phyloP scores from a whole-genome alignment of 257 asterid species.

The Solanum pimpinellifolium region DNA sequence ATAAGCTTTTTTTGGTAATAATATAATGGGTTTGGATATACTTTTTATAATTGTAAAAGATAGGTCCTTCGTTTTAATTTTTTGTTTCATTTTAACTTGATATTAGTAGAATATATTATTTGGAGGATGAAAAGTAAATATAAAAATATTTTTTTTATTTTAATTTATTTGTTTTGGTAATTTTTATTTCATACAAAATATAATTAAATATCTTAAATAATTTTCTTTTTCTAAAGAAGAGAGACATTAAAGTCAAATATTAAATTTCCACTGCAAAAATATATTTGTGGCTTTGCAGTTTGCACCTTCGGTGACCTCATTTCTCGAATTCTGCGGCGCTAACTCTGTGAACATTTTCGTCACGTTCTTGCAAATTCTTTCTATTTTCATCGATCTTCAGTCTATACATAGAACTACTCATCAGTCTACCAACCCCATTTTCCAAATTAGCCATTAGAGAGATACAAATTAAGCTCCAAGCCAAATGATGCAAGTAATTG shows the following conservation, averaged over 20 bases:
- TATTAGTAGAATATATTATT: no score
- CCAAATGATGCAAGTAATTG: not conserved
- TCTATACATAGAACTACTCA: not conserved
- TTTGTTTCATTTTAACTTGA: not conserved
- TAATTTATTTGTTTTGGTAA: no score
- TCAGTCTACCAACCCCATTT: not conserved
- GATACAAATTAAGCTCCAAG: not conserved
- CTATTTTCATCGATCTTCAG: not conserved
- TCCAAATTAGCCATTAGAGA: not conserved
- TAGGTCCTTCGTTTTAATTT: not conserved
- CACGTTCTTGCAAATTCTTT: not conserved
- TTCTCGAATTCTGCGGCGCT: not conserved
- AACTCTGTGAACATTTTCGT: not conserved
- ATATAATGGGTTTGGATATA: not conserved
- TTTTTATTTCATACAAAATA: no score
- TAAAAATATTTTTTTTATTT: no score
- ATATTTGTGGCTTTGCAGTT: not conserved
- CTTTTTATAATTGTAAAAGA: not conserved
- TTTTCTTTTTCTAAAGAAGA: no score
- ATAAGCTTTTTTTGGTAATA: not conserved
- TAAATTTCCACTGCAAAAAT: not conserved
- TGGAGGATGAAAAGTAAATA: no score
- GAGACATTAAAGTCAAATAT: no score
- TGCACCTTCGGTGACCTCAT: not conserved
- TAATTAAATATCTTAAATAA: no score